phyloP scores from a whole-genome alignment of 257 asterid species.

The Nyctanthes arbortristis region DNA sequence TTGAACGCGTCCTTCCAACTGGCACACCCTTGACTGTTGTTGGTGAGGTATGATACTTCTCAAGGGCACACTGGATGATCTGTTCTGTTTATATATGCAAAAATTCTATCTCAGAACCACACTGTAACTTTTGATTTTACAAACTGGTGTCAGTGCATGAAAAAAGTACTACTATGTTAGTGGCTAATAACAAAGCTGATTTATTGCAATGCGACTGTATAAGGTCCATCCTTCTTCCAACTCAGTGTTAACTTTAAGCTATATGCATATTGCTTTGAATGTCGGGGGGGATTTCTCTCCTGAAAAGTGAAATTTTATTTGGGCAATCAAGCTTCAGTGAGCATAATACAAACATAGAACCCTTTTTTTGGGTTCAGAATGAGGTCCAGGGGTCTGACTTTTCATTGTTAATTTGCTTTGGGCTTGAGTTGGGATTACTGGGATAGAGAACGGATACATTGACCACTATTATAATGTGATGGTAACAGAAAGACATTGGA shows the following conservation, averaged over 20 bases:
- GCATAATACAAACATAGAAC: not conserved
- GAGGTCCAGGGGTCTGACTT: not conserved
- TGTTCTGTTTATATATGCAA: not conserved
- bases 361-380: not conserved
- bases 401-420: not conserved
- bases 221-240: not conserved
- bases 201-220: not conserved
- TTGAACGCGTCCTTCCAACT: conserved; percentile 95
- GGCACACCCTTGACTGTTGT: conserved; percentile 95
- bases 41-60: conserved; percentile 79
- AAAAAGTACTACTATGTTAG: not conserved
- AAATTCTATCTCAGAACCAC: not conserved
- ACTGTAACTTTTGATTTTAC: not conserved
- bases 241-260: not conserved
- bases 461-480: not conserved
- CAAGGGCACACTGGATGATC: not conserved
- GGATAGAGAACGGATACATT: not conserved
- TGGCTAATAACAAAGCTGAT: not conserved
- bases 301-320: not conserved
- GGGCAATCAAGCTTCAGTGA: not conserved
- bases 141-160: conserved; percentile 1
- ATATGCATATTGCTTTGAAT: conserved; percentile 8
- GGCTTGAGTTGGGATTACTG: not conserved
- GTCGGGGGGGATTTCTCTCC: not conserved
- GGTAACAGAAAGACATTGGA: not conserved